Evolutionary conservation across 2,329 filamentous ascomycete genomes (phyloP).

Genomic region (Cladosporium sp.): DNA sequence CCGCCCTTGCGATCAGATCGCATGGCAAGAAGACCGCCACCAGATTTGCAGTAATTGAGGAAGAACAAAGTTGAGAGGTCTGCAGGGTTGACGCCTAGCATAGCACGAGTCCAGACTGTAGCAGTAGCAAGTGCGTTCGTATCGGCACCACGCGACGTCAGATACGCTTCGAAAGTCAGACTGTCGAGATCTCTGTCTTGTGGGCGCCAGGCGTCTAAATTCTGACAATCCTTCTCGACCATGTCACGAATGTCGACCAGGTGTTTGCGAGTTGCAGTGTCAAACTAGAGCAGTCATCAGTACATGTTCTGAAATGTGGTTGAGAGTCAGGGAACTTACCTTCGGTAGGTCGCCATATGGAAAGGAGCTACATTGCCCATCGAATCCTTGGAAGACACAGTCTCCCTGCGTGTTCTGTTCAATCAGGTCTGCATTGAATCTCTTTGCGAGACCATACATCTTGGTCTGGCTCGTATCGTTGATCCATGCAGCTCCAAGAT

Average conservation of each 20-base stretch:
- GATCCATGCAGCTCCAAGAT: slow-evolving; percentile 58
- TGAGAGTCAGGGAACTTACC: slow-evolving; percentile 13
- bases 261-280: slow-evolving; percentile 20
- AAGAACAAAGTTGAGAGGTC: slow-evolving; percentile 53
- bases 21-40: slow-evolving; percentile 51
- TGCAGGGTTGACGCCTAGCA: slow-evolving; percentile 48
- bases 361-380: slow-evolving; percentile 32
- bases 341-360: slow-evolving; percentile 32
- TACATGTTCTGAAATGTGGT: background rate
- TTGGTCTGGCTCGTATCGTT: slow-evolving; percentile 52
- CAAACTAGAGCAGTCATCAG: slow-evolving; percentile 18
- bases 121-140: slow-evolving; percentile 35
- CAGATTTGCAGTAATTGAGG: slow-evolving; percentile 52
- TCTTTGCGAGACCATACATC: slow-evolving; percentile 40
- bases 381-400: slow-evolving; percentile 39
- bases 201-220: slow-evolving; percentile 25
- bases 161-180: slow-evolving; percentile 38
- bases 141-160: slow-evolving; percentile 30
- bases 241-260: slow-evolving; percentile 34
- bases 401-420: slow-evolving; percentile 48
- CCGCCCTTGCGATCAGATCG: slow-evolving; percentile 50
- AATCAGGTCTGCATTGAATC: slow-evolving; percentile 42
- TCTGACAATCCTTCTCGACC: slow-evolving; percentile 37
- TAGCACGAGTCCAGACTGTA: slow-evolving; percentile 46
- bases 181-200: slow-evolving; percentile 30